Evolutionary conservation across 2,329 filamentous ascomycete genomes (phyloP), one percentile per base, ranked within the genome.

Genomic region (Trichoderma pleuroti): DNA sequence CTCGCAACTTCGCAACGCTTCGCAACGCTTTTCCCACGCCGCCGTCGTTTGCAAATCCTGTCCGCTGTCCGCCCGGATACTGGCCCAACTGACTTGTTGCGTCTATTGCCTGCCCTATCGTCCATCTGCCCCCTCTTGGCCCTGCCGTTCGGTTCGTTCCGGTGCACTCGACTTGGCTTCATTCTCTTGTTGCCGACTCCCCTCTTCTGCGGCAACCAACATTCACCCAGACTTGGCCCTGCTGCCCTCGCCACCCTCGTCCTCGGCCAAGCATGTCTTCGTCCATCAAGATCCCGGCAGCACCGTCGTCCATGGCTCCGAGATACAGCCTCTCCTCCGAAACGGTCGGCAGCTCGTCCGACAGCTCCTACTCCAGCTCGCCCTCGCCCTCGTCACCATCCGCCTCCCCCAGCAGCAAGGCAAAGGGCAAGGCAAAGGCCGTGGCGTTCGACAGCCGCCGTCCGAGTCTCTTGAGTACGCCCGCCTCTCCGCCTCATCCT

Each of bases 251-350:
- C 46, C 46, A 34, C 61, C 57, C 70, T 65, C 67, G 18, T 42
- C 30, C 68, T 71, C 59, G 73, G 71, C 75, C 73, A 80, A 34
- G 73, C 74, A 89, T 91, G 88, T 90, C 89, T 72, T 90, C 90
- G 71, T 91, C 89, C 72, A 93, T 93, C 81, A 84, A 86, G 74
- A 93, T 93, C 75, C 91, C 90, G 75, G 80, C 80, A 73, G 81
- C 76, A 56, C 78, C 78, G 52, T 79, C 80, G 64, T 78, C 80
- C 60, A 76, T 79, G 28, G 74, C 77, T 39, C 75, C 76, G n/a
- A 42, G 67, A 65, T 83, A 81, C 72, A 77, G 79, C 70, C 78
- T 81, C 60, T 80, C 82, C 3, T 75, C 79, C 73, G 86, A 88
- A 78, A 81, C 83, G 73, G 80, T 81, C 60, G 78, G 78, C 74